Evolutionary conservation across 2,329 filamentous ascomycete species (phyloP).

Genomic region (Colletotrichum coccodes): DNA sequence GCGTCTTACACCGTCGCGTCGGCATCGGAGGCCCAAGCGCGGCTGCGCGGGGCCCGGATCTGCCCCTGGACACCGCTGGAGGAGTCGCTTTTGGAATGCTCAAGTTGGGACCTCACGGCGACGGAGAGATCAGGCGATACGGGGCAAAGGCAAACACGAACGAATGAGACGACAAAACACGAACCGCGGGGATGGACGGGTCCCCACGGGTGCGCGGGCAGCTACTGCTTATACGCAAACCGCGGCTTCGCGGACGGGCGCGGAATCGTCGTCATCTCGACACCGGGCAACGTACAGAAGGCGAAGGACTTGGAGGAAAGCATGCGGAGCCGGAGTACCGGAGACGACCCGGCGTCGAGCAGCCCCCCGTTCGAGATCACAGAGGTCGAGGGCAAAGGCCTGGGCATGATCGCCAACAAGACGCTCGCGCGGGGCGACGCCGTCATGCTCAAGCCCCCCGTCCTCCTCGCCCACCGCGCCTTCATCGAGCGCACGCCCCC

Average conservation of each 20-base stretch:
- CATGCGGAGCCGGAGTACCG: not conserved
- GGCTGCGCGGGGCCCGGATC: not conserved
- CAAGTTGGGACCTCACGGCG: not conserved
- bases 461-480: conserved; percentile 31
- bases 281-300: conserved; percentile 33
- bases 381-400: conserved; percentile 37
- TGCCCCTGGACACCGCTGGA: conserved; percentile 22
- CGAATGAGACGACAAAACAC: not conserved
- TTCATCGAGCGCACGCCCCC: conserved; percentile 29
- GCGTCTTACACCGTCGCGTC: conserved; percentile 10
- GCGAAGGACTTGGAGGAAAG: not conserved
- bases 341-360: not conserved
- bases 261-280: conserved; percentile 52
- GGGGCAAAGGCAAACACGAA: not conserved
- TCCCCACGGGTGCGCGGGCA: conserved; percentile 21
- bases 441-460: conserved; percentile 29
- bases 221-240: conserved; percentile 48
- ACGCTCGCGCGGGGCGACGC: conserved; percentile 34
- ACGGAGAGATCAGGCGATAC: not conserved
- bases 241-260: conserved; percentile 46
- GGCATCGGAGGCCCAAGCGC: conserved; percentile 6
- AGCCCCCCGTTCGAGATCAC: conserved; percentile 34
- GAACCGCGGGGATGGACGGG: conserved; percentile 23
- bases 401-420: conserved; percentile 39
- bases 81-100: conserved; percentile 16